A percentile compares a stretch with the other conserved stretches of the same genome.
Conservation (phyloP, 108 stramenopile genomes). For the Cyclotella sp. region DNA sequence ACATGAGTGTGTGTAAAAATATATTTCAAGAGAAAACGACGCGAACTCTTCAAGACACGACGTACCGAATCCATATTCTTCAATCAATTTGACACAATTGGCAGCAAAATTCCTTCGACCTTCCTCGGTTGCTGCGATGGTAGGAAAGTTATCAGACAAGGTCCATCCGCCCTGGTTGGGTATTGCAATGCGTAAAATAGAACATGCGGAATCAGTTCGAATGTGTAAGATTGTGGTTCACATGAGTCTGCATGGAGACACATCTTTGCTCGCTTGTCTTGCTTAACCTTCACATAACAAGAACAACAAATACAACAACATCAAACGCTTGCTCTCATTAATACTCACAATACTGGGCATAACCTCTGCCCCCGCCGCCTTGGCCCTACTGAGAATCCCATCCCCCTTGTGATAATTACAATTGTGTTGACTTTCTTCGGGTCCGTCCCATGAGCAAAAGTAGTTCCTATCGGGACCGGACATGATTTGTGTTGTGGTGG, state of each 20-base stretch:
- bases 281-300: too few relatives aligned
- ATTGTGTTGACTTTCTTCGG: constrained; percentile 1
- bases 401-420: constrained; percentile 38
- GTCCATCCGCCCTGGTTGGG: constrained; percentile 43
- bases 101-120: constrained; percentile 29
- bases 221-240: too few relatives aligned
- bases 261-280: too few relatives aligned
- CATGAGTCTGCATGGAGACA: too few relatives aligned
- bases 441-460: constrained; percentile 43
- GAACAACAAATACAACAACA: too few relatives aligned
- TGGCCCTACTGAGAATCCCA: constrained; percentile 35
- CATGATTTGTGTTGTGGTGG: constrained; percentile 6
- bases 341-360: constrained; percentile 25
- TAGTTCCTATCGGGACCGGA: constrained; percentile 13
- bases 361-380: constrained; percentile 32
- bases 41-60: not conserved
- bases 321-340: too few relatives aligned
- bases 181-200: too few relatives aligned
- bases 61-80: constrained; percentile 42
- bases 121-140: constrained; percentile 30
- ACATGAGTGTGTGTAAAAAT: too few relatives aligned
- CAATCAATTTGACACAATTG: constrained; percentile 45
- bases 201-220: too few relatives aligned
- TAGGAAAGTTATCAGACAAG: constrained; percentile 49
- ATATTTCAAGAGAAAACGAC: too few relatives aligned